Percentiles rank a stretch among this genome's conserved stretches.
Conservation (phyloP, 352 stramenopile species). For the Globisporangium lucens region DNA sequence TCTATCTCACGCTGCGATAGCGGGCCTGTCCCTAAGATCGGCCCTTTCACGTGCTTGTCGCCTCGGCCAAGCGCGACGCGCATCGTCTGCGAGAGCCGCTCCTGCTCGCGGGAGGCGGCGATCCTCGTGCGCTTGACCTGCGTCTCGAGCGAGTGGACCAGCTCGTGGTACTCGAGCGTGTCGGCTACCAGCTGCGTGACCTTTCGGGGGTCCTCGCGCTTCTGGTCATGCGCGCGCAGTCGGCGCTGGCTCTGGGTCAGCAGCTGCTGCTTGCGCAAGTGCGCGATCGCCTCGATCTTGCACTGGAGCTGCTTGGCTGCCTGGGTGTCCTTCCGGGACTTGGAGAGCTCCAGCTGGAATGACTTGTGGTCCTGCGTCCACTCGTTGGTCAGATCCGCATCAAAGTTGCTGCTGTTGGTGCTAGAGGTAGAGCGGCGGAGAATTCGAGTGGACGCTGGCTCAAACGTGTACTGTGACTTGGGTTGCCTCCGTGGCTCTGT, state of each 20-base stretch:
- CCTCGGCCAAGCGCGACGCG: conserved; percentile 29
- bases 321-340: conserved; percentile 43
- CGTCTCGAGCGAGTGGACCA: conserved; percentile 32
- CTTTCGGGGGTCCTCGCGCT: conserved; percentile 19
- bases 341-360: conserved; percentile 38
- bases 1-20: conserved; percentile 48
- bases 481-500: neutral
- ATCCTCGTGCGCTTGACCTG: conserved; percentile 46
- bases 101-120: conserved; percentile 36
- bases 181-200: conserved; percentile 49
- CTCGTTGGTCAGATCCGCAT: conserved; percentile 19
- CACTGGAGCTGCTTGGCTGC: conserved; percentile 32
- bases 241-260: conserved; percentile 37
- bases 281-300: conserved; percentile 35
- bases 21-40: conserved; percentile 38
- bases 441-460: conserved; percentile 26
- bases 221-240: conserved; percentile 31
- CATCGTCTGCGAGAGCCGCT: conserved; percentile 32
- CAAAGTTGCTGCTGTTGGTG: neutral
- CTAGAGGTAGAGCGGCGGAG: conserved; percentile 8
- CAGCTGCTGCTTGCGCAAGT: conserved; percentile 37
- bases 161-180: conserved; percentile 55
- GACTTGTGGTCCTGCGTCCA: conserved; percentile 43
- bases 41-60: conserved; percentile 29
- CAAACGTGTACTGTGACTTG: conserved; percentile 24